These are phyloP conservation scores for Kluyveromyces marxianus DNA, from an alignment of 1,139 yeast genomes.

Conservation along the genomic window DNA sequence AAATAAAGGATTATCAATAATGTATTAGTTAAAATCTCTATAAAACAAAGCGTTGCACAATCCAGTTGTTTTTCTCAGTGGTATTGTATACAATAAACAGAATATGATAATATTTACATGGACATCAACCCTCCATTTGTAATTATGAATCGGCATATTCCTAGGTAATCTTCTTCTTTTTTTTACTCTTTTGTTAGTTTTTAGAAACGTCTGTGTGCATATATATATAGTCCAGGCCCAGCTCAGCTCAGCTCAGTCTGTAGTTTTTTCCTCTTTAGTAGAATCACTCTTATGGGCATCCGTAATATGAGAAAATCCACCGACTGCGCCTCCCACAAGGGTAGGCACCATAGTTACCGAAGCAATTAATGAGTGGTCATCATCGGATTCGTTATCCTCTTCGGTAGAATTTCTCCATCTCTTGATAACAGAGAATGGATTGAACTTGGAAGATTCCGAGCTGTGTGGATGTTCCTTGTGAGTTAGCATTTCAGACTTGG, in stretches of 20 bases:
- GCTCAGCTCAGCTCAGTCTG: too few relatives aligned
- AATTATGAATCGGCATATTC: too few relatives aligned
- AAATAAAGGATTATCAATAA: too few relatives aligned
- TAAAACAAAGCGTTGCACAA: too few relatives aligned
- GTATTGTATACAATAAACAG: too few relatives aligned
- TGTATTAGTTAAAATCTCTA: too few relatives aligned
- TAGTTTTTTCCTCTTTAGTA: too few relatives aligned
- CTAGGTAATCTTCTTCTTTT: too few relatives aligned
- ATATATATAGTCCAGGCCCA: background rate
- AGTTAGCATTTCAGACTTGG: conserved; percentile 9
- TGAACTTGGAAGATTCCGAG: conserved; percentile 8
- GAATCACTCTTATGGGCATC: background rate
- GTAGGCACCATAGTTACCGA: conserved; percentile 47
- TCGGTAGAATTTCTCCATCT: conserved; percentile 21
- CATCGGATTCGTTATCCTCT: conserved; percentile 10
- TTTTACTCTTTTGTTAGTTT: too few relatives aligned
- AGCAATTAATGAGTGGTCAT: conserved; percentile 26
- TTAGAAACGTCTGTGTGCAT: background rate
- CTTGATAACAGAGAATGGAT: conserved; percentile 21
- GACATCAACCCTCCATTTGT: too few relatives aligned
- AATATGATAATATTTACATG: too few relatives aligned
- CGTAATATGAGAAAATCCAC: conserved; percentile 31
- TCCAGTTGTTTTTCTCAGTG: too few relatives aligned
- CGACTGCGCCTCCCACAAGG: conserved; percentile 48
- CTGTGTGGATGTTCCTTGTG: conserved; percentile 8